Conservation (phyloP, 108 stramenopile species). For the Fragilaria radians region DNA sequence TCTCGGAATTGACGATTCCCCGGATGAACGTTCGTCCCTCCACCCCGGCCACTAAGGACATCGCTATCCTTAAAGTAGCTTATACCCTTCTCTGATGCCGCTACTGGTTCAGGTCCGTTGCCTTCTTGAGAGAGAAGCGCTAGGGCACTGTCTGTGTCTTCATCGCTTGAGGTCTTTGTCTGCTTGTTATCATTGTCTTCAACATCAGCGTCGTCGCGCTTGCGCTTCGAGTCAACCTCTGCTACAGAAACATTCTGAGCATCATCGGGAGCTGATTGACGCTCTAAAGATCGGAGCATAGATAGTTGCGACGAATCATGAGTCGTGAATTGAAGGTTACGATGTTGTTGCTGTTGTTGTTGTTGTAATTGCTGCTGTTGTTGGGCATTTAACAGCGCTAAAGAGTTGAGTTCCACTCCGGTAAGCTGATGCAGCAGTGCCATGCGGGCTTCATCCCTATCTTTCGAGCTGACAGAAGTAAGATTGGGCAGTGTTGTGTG, state of each 20-base stretch:
- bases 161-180: background rate
- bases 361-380: background rate
- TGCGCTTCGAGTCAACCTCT: background rate
- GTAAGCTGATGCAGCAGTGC: background rate
- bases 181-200: background rate
- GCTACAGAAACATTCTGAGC: background rate
- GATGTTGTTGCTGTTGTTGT: slow-evolving; percentile 1
- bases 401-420: background rate
- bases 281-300: background rate
- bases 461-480: background rate
- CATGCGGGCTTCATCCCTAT: background rate
- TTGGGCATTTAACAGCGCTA: background rate
- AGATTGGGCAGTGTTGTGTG: background rate
- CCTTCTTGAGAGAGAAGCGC: no score
- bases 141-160: no score
- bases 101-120: slow-evolving; percentile 8
- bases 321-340: background rate
- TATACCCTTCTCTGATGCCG: slow-evolving; percentile 38
- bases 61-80: slow-evolving; percentile 50
- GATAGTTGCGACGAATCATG: background rate
- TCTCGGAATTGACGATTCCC: slow-evolving; percentile 53
- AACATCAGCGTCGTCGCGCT: background rate
- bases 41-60: slow-evolving; percentile 67
- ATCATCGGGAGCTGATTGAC: background rate
- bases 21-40: slow-evolving; percentile 43